Percentiles rank a stretch among this genome's conserved stretches.
phyloP scores from a whole-genome alignment of 2,329 filamentous ascomycete species.

The Pezizomycotina sp. region DNA sequence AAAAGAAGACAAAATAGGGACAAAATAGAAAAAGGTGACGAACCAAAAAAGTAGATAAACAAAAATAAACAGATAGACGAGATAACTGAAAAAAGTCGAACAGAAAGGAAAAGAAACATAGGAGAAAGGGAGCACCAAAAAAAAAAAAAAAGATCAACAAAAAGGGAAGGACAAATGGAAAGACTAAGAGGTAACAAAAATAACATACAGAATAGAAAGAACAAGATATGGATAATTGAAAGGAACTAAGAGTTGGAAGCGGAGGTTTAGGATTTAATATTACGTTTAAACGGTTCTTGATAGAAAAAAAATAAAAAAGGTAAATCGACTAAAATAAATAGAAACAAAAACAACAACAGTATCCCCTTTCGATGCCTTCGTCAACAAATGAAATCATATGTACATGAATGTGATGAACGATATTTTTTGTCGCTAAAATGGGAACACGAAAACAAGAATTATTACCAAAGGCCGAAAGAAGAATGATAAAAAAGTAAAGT shows the following conservation, averaged over 20 bases:
- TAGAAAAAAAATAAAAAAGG: conserved; percentile 3
- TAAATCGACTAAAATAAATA: background rate
- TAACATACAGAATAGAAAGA: conserved; percentile 1
- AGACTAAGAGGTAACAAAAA: conserved; percentile 2
- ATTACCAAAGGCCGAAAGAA: conserved; percentile 1
- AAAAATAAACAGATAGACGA: conserved; percentile 6
- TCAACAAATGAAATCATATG: conserved; percentile 12
- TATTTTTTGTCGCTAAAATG: conserved; percentile 12
- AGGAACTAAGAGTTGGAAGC: conserved; percentile 1
- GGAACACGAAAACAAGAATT: conserved; percentile 6
- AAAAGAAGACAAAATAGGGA: conserved; percentile 20
- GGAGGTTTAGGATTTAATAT: background rate
- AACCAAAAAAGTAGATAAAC: conserved; percentile 19
- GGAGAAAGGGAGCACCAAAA: conserved; percentile 6
- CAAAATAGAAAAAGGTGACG: conserved; percentile 8
- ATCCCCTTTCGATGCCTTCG: background rate
- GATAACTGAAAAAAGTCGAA: conserved; percentile 4
- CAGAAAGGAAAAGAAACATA: conserved; percentile 8
- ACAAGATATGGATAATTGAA: conserved; percentile 6
- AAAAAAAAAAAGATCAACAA: conserved; percentile 7
- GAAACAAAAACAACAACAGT: background rate
- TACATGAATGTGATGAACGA: conserved; percentile 5
- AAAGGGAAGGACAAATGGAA: conserved; percentile 2
- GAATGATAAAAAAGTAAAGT: background rate
- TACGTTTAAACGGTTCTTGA: background rate